These are phyloP conservation scores for Phytophthora quininea DNA, from an alignment of 352 stramenopile genomes.

Conservation along the genomic window DNA sequence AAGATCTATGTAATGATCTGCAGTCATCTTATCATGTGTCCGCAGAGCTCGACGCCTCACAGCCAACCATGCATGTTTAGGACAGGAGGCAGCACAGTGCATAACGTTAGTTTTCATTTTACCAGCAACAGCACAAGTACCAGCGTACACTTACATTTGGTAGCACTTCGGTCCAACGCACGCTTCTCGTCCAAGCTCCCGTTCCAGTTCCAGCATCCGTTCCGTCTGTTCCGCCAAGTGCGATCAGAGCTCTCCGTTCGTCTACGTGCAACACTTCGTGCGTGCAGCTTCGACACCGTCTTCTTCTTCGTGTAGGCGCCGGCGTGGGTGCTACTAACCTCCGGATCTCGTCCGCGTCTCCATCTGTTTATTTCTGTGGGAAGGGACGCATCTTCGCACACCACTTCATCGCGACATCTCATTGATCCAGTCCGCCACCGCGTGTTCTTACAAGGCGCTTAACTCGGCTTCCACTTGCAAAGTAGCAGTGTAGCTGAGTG, in stretches of 20 bases:
- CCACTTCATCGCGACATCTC: conserved; percentile 5
- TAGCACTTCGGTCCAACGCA: conserved; percentile 2
- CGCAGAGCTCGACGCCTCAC: too few species aligned
- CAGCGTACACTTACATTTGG: background rate
- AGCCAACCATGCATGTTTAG: too few species aligned
- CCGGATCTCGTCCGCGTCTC: background rate
- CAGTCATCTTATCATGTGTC: too few species aligned
- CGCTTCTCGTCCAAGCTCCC: background rate
- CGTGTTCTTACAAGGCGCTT: conserved; percentile 1
- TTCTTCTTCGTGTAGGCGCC: background rate
- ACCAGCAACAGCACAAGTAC: background rate
- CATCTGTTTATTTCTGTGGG: conserved; percentile 4
- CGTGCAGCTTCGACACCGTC: background rate
- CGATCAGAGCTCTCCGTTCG: background rate
- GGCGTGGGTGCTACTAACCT: background rate
- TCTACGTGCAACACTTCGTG: background rate
- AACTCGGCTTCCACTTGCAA: conserved; percentile 11
- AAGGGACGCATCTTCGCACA: conserved; percentile 3
- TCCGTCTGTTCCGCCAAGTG: conserved; percentile 2
- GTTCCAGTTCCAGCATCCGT: conserved; percentile 4
- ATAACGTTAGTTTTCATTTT: background rate
- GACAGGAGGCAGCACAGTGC: too few species aligned
- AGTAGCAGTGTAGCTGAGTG: conserved; percentile 4
- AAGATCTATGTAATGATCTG: too few species aligned
- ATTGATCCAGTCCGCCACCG: conserved; percentile 3